These are phyloP conservation scores for Cryptosporidium meleagridis DNA, from an alignment of 169 alveolate genomes.

Conservation along the genomic window DNA sequence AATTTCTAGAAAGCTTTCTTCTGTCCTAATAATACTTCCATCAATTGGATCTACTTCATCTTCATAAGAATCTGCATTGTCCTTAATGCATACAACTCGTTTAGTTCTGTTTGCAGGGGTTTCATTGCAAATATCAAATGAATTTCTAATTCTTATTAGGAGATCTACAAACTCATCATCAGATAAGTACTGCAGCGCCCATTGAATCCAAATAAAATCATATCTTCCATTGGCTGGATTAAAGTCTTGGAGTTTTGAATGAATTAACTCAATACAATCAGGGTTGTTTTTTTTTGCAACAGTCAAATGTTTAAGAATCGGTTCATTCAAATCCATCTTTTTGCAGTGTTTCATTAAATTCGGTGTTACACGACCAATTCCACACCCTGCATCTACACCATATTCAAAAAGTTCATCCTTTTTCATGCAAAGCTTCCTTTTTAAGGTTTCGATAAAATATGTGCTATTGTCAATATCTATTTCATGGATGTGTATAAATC, in stretches of 20 bases:
- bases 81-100: conserved; percentile 56
- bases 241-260: conserved; percentile 36
- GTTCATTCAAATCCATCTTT: conserved; percentile 49
- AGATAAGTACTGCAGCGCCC: conserved; percentile 53
- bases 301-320: conserved; percentile 17
- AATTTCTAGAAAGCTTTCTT: conserved; percentile 14
- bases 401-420: conserved; percentile 19
- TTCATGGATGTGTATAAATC: conserved; percentile 64
- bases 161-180: conserved; percentile 54
- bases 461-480: conserved; percentile 43
- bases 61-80: conserved; percentile 34
- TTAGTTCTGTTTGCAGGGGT: not conserved
- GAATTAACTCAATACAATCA: not conserved
- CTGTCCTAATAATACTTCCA: conserved; percentile 44
- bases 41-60: conserved; percentile 51
- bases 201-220: conserved; percentile 73
- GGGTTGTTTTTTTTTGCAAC: conserved; percentile 45
- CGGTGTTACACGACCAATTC: conserved; percentile 74
- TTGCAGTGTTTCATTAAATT: conserved; percentile 24
- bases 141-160: conserved; percentile 30
- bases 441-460: conserved; percentile 31
- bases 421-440: not conserved
- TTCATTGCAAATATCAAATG: not conserved
- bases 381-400: conserved; percentile 73
- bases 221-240: conserved; percentile 37